These are phyloP conservation scores for Calonectria multiphialidica DNA, from an alignment of 2,329 filamentous ascomycete genomes.

Conservation along the genomic window DNA sequence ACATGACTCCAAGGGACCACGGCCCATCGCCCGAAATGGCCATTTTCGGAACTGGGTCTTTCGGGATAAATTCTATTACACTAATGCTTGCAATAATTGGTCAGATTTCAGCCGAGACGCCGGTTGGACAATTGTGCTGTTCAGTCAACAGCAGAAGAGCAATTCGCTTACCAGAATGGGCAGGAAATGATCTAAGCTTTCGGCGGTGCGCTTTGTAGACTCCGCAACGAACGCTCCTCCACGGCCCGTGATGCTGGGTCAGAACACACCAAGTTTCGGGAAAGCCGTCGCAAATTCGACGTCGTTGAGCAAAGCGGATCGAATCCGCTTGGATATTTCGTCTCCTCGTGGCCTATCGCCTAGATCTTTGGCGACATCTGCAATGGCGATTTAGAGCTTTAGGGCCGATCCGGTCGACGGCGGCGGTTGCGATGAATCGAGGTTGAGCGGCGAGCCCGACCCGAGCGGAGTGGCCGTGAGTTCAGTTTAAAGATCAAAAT, in stretches of 20 bases:
- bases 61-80: neutral
- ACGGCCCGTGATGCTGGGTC: too few relatives aligned
- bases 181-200: neutral
- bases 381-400: too few relatives aligned
- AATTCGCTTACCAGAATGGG: neutral
- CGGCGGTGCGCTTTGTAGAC: too few relatives aligned
- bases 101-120: neutral
- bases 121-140: too few relatives aligned
- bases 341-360: neutral
- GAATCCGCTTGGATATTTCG: neutral
- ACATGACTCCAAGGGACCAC: conserved; percentile 17
- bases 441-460: neutral
- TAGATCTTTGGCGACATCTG: neutral
- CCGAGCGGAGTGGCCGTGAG: neutral
- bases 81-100: neutral
- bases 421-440: neutral
- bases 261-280: neutral
- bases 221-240: too few relatives aligned
- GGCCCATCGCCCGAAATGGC: neutral
- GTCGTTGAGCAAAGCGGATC: too few relatives aligned
- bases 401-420: neutral
- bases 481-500: neutral
- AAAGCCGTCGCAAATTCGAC: too few relatives aligned
- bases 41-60: neutral
- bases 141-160: neutral